A percentile compares a stretch with the other conserved stretches of the same genome.
Evolutionary conservation across 2,329 filamentous ascomycete genomes (phyloP).

Genomic region (Sclerotinia sclerotiorum): DNA sequence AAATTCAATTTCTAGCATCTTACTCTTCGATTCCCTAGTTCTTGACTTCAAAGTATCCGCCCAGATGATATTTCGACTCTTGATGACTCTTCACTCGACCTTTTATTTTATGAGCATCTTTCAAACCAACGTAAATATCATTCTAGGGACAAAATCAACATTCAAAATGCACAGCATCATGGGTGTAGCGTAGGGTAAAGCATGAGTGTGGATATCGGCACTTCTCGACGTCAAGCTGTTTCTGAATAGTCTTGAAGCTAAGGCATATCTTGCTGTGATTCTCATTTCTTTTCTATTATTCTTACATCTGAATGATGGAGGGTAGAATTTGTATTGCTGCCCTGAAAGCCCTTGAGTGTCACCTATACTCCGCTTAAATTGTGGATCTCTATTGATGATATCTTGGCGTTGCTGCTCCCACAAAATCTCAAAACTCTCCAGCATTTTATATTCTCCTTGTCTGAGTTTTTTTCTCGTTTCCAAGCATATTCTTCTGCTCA

Average conservation of each 20-base stretch:
- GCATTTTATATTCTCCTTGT: background rate
- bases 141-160: background rate
- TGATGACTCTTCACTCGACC: background rate
- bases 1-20: background rate
- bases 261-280: background rate
- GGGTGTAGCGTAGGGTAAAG: background rate
- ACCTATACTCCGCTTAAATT: background rate
- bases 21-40: background rate
- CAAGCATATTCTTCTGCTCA: background rate
- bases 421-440: background rate
- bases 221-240: background rate
- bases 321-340: background rate
- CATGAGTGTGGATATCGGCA: background rate
- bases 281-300: background rate
- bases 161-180: background rate
- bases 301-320: background rate
- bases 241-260: background rate
- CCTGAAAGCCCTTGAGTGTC: background rate
- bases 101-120: background rate
- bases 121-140: background rate
- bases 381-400: background rate
- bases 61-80: background rate
- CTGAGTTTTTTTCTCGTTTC: background rate
- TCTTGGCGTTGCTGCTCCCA: conserved; percentile 9
- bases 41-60: background rate